Conservation (phyloP, 202 grass and related monocot species). For the Digitaria exilis region DNA sequence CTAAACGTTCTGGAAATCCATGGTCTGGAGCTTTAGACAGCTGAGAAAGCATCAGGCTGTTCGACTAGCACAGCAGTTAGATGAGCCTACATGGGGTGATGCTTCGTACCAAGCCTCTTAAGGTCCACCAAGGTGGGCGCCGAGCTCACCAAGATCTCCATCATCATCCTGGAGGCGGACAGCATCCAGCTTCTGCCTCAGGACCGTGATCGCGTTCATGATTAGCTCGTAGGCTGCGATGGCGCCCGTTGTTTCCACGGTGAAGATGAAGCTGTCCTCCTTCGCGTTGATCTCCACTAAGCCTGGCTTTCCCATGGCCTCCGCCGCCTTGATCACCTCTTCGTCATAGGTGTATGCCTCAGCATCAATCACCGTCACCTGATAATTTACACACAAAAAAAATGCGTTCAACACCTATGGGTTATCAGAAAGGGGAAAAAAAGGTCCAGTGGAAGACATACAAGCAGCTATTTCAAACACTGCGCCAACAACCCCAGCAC, state of each 20-base stretch:
- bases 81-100: constrained; percentile 21
- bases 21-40: background rate
- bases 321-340: constrained; percentile 88
- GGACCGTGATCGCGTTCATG: constrained; percentile 68
- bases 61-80: constrained; percentile 26
- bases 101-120: background rate
- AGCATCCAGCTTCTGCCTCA: constrained; percentile 87
- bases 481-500: background rate
- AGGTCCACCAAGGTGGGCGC: constrained; percentile 64
- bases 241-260: constrained; percentile 79
- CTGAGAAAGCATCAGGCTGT: background rate
- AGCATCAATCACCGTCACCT: constrained; percentile 64
- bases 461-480: background rate
- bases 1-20: background rate
- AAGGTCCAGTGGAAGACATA: background rate
- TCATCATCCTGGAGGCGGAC: constrained; percentile 82
- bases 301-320: constrained; percentile 89
- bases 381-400: background rate
- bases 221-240: constrained; percentile 81
- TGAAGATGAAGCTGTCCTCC: constrained; percentile 96
- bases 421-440: background rate
- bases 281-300: constrained; percentile 75
- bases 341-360: constrained; percentile 93
- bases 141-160: constrained; percentile 61
- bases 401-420: background rate